phyloP scores from a whole-genome alignment of 805 yeast species.

The Metschnikowia gelsemii region DNA sequence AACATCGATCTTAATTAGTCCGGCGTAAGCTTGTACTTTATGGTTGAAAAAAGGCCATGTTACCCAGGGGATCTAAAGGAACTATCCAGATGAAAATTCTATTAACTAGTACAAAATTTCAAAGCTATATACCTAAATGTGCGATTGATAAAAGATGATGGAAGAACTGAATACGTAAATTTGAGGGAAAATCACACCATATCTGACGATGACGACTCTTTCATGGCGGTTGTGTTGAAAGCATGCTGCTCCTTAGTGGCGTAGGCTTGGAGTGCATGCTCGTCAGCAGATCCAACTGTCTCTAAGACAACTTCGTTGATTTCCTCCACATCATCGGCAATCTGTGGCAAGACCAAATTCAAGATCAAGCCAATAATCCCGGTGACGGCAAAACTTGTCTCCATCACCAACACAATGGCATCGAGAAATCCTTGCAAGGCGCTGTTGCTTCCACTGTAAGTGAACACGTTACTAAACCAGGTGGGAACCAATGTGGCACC shows the following conservation, averaged over 20 bases:
- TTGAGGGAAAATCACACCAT: no score
- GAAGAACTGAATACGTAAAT: not conserved
- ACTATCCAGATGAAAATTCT: no score
- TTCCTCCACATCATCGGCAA: conserved; percentile 21
- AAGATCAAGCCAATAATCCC: conserved; percentile 20
- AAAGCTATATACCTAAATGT: not conserved
- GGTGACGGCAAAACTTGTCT: conserved; percentile 21
- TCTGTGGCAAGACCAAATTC: conserved; percentile 22
- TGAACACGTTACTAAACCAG: conserved; percentile 20
- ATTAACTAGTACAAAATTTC: not conserved
- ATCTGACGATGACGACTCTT: conserved; percentile 14
- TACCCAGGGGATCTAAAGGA: no score
- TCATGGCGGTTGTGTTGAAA: conserved; percentile 6
- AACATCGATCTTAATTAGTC: no score
- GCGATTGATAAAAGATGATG: not conserved
- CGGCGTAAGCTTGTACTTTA: no score
- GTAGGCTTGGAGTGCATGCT: conserved; percentile 17
- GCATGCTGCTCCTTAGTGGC: conserved; percentile 19
- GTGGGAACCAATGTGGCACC: conserved; percentile 21
- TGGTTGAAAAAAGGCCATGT: no score
- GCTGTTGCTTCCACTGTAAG: conserved; percentile 18
- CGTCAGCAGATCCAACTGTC: conserved; percentile 22
- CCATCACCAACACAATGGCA: conserved; percentile 22
- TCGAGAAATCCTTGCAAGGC: conserved; percentile 18
- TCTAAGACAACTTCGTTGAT: conserved; percentile 22